Base-by-base conservation (phyloP, 2,329 filamentous ascomycete species). In the Exophiala oligosperma region DNA sequence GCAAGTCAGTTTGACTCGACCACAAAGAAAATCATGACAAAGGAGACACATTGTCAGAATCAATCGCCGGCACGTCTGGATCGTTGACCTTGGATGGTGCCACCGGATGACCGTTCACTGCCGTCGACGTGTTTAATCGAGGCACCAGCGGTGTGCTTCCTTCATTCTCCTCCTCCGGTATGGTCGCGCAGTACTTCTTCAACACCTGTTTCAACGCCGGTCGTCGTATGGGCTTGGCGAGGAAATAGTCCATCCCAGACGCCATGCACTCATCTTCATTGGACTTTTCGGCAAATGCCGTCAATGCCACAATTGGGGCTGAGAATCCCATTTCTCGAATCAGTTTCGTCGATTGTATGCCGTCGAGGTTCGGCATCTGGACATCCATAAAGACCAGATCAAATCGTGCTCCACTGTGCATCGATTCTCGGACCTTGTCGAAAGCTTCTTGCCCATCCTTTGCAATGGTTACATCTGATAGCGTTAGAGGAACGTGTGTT, bases 331-430 rank as follows among this genome's bases (percentile, higher is more conserved):
- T 89, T 70, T 91, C 80, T 5, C 92, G 85, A 66, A 97, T 96
- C 35, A 95, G 78, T 8, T 88, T 84, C 0, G 92, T 96, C 48
- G 89, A 92, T 71, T 96, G 88, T 24, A 97, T 77, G 1, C 92
- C 92, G 69, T 96, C 92, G 12, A 97, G 82, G 62, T 94, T 95
- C 2, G 92, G 92, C 92, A 97, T 97, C 74, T 85, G 91, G 6
- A 96, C 88, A 68, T 97, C 92, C 92, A 96, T 97, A 70, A 96
- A 94, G 62, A 97, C 93, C 26, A 97, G 80, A 66, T 96, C 91
- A 70, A 93, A 96, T 2, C 83, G 82, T 54, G 83, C 80, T 52
- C 87, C 82, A 28, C 82, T 82, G 50, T 87, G 84, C 89, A 96
- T 94, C 63, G 86, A 89, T 14, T 85, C 85, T 70, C 91, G 92